Conservation (phyloP, 495 filamentous ascomycete genomes). For the Terfezia boudieri region DNA sequence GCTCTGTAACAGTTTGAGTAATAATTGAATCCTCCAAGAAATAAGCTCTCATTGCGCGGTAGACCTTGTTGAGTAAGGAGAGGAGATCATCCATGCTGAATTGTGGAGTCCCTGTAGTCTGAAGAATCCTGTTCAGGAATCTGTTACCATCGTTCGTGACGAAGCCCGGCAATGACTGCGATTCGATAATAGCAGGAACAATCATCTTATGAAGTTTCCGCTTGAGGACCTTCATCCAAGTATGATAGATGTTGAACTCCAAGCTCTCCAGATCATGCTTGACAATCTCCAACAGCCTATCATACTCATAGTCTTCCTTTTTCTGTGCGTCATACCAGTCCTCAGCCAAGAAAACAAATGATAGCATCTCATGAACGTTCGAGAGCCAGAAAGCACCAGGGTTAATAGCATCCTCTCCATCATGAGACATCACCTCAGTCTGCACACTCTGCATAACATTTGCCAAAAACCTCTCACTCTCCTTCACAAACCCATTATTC, state of each 20-base stretch:
- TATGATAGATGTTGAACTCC: constrained; percentile 99
- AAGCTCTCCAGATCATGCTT: constrained; percentile 97
- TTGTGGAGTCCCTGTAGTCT: constrained; percentile 64
- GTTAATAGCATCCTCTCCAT: constrained; percentile 92
- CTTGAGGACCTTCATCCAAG: constrained; percentile 99
- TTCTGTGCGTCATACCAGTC: constrained; percentile 99
- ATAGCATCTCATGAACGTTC: constrained; percentile 99
- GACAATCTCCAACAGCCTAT: constrained; percentile 90
- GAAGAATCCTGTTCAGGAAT: constrained; percentile 90
- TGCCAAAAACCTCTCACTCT: constrained; percentile 93
- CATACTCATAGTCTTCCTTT: constrained; percentile 97
- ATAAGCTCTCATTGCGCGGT: constrained; percentile 94
- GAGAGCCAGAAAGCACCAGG: constrained; percentile 97
- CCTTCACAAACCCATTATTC: constrained; percentile 99
- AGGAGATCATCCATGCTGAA: constrained; percentile 99
- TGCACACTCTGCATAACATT: constrained; percentile 99
- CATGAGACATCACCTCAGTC: constrained; percentile 96
- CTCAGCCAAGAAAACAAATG: constrained; percentile 96
- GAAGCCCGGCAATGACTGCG: constrained; percentile 91
- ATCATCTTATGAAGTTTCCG: constrained; percentile 99
- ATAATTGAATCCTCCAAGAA: constrained; percentile 92
- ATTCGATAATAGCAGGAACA: constrained; percentile 96
- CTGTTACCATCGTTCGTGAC: constrained; percentile 95
- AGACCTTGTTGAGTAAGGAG: constrained; percentile 87
- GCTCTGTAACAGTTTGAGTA: constrained; percentile 82